Conservation (phyloP, 2,329 filamentous ascomycete species). For the Epichloe glyceriae region DNA sequence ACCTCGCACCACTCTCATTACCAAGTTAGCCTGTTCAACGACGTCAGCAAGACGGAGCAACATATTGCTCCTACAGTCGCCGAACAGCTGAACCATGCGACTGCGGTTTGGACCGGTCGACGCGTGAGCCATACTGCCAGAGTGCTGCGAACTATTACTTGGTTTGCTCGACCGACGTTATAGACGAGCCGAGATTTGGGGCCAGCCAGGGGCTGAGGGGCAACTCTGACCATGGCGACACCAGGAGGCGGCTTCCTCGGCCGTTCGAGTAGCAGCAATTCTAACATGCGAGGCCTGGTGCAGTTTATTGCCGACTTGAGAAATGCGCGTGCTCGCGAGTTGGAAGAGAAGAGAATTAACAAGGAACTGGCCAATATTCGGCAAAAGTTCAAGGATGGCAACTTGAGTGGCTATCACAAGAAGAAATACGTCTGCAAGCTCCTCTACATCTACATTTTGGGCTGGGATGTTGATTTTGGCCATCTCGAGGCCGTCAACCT, state of each 20-base stretch:
- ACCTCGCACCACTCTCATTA: too few species aligned
- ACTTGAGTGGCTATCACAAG: constrained; percentile 90
- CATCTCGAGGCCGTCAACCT: constrained; percentile 97
- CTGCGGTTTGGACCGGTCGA: neutral
- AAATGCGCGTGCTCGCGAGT: constrained; percentile 85
- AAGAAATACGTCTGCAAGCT: constrained; percentile 99
- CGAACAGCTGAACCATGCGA: neutral
- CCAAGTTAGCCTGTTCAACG: neutral
- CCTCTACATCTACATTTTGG: constrained; percentile 96
- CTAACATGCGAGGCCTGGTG: constrained; percentile 71
- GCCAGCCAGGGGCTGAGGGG: constrained; percentile 5
- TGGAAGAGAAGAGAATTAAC: constrained; percentile 98
- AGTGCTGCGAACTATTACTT: neutral
- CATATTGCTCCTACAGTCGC: neutral
- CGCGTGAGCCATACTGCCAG: neutral
- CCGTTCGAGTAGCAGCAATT: constrained; percentile 51
- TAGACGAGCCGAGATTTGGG: neutral
- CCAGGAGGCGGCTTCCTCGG: constrained; percentile 49
- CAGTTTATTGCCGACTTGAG: constrained; percentile 96
- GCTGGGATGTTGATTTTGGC: constrained; percentile 98
- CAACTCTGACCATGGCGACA: constrained; percentile 35
- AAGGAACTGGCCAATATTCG: constrained; percentile 97
- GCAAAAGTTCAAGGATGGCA: constrained; percentile 96
- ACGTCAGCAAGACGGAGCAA: neutral
- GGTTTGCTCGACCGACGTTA: neutral